A percentile compares a stretch with the other conserved stretches of the same genome.
Conservation (phyloP, 1,284 basidiomycete genomes). For the Malassezia vespertilionis region DNA sequence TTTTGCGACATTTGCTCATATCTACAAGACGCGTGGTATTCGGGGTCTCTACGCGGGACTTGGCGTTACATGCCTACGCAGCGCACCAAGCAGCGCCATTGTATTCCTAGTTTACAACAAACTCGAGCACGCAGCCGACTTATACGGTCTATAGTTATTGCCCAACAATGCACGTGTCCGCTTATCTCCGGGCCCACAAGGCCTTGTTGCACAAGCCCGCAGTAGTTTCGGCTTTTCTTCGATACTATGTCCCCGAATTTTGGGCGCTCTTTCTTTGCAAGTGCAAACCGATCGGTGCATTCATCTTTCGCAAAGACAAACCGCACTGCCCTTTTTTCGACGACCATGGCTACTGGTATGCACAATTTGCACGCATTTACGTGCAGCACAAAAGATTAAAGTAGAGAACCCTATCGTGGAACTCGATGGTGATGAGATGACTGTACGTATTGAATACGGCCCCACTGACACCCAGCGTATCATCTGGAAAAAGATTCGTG, state of each 20-base stretch:
- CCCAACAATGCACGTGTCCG: too few species aligned
- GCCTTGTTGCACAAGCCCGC: too few species aligned
- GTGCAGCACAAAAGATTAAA: slow-evolving; percentile 53
- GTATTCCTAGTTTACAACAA: slow-evolving; percentile 38
- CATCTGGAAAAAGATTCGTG: slow-evolving; percentile 93
- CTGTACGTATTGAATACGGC: background rate
- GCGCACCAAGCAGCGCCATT: slow-evolving; percentile 56
- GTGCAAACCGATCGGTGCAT: too few species aligned
- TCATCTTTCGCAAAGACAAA: too few species aligned
- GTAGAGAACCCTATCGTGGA: slow-evolving; percentile 88
- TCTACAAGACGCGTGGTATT: slow-evolving; percentile 68
- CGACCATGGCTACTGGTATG: slow-evolving; percentile 6
- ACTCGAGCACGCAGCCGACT: slow-evolving; percentile 29
- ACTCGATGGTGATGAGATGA: slow-evolving; percentile 53
- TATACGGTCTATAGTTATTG: slow-evolving; percentile 20
- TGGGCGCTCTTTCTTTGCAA: too few species aligned
- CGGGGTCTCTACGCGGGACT: slow-evolving; percentile 82
- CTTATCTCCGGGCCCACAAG: too few species aligned
- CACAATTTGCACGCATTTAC: background rate
- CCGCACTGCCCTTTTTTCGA: too few species aligned
- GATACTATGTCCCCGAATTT: too few species aligned
- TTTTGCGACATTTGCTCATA: slow-evolving; percentile 59
- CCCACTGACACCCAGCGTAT: slow-evolving; percentile 24
- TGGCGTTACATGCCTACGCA: slow-evolving; percentile 76
- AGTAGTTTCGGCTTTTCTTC: too few species aligned